phyloP scores from a whole-genome alignment of 1,284 basidiomycete genomes.

The Pterula multifida region DNA sequence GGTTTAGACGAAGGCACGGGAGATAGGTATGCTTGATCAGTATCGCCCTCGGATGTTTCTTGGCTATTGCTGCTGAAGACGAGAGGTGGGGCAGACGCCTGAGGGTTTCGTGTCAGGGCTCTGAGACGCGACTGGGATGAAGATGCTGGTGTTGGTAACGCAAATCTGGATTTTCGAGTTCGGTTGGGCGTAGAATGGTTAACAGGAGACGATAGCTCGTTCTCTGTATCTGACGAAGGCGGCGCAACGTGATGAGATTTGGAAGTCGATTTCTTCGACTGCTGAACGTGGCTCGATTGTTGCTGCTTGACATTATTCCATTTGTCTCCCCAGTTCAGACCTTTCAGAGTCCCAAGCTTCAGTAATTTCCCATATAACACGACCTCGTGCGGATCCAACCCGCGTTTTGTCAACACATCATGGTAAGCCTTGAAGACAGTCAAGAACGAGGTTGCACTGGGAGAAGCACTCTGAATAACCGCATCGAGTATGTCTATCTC shows the following conservation, averaged over 20 bases:
- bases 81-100: neutral
- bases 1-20: neutral
- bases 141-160: neutral
- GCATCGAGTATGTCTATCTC: constrained; percentile 65
- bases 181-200: neutral
- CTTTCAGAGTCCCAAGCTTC: constrained; percentile 68
- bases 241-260: neutral
- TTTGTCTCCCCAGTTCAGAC: constrained; percentile 64
- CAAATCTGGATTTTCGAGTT: neutral
- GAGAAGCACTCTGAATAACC: constrained; percentile 54
- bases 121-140: neutral
- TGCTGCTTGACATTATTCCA: constrained; percentile 58
- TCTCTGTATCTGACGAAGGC: constrained; percentile 5
- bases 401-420: constrained; percentile 56
- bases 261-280: neutral
- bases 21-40: neutral
- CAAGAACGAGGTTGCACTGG: constrained; percentile 57
- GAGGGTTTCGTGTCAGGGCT: neutral
- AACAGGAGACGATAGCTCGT: neutral
- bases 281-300: constrained; percentile 25
- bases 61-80: neutral
- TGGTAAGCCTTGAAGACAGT: constrained; percentile 75
- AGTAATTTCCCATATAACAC: constrained; percentile 70
- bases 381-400: constrained; percentile 70
- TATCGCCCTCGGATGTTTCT: neutral